Evolutionary conservation across 176 grass and related monocot species (phyloP), one percentile per base, ranked within the genome.

Genomic region (Ensete ventricosum): DNA sequence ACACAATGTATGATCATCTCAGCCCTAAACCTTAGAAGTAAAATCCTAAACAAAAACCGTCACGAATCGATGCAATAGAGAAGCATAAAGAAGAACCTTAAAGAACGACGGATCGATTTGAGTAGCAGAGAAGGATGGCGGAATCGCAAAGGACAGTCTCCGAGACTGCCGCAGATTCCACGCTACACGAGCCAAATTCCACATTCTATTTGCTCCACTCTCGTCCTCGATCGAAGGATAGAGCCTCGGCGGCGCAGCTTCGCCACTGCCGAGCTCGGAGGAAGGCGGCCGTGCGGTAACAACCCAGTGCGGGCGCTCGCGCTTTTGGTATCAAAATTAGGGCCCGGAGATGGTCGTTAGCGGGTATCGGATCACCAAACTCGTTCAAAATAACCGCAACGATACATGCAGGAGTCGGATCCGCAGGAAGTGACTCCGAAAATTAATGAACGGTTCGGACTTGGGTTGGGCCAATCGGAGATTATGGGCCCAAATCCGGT

Each of bases 81-180:
- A 60, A 19, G 21, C 2, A 60, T 1, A 60, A 17, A 19, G 16
- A 17, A 7, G 5, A 9, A 60, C 57, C 57, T 60, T 60, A 51
- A 70, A 22, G 16, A 43, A 43, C 34, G 48, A 70, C 8, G 43
- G 25, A 50, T 21, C 43, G 20, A 20, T 74, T n/a, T 26, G 16
- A 1, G 51, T 14, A 14, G 25, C 9, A 25, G 54, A 74, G 58
- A 34, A 10, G 54, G 54, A 58, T 0, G 14, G 17, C 17, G 54
- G 67, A 52, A 70, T 70, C 13, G 48, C 34, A 48, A 50, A 70
- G 67, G 67, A 74, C 14, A 74, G 54, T 34, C 72, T 74, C 53
- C 72, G 53, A 17, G 14, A 55, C 26, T 59, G 53, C 24, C 54
- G 24, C 8, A 74, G 72, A 74, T 74, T 74, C 53, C 9, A 34